phyloP scores from a whole-genome alignment of 257 asterid species.

The Leptodermis oblonga region DNA sequence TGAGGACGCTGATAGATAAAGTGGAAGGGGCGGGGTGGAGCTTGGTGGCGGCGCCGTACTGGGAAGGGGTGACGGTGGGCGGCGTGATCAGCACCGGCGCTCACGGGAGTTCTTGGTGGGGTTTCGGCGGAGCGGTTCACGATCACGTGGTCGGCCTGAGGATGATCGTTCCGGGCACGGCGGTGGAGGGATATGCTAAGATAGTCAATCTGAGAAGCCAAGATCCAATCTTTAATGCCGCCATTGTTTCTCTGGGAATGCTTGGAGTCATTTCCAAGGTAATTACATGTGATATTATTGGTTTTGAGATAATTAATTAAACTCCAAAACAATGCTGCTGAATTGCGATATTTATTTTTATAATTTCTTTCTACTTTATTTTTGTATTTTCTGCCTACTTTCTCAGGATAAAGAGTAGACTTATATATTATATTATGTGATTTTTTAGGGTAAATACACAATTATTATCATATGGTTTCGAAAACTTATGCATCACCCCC shows the following conservation, averaged over 20 bases:
- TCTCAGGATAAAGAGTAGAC: too few species aligned
- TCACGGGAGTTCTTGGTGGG: constrained; percentile 97
- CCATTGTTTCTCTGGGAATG: constrained; percentile 61
- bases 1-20: constrained; percentile 48
- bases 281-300: constrained; percentile 3
- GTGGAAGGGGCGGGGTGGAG: constrained; percentile 64
- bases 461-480: too few species aligned
- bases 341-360: too few species aligned
- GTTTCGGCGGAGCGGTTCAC: constrained; percentile 77
- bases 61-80: constrained; percentile 85
- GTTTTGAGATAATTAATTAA: too few species aligned
- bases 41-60: constrained; percentile 72
- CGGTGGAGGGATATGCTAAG: constrained; percentile 52
- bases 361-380: too few species aligned
- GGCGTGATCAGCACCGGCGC: constrained; percentile 77
- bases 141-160: constrained; percentile 62
- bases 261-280: constrained; percentile 86
- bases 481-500: too few species aligned
- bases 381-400: too few species aligned
- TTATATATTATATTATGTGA: too few species aligned
- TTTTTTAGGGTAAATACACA: too few species aligned
- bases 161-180: constrained; percentile 44
- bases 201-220: constrained; percentile 28
- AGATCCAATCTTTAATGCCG: constrained; percentile 50
- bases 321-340: too few species aligned